A percentile compares a stretch with the other conserved stretches of the same genome.
phyloP scores from a whole-genome alignment of 768 basidiomycete genomes.

The Amanita rimosa region DNA sequence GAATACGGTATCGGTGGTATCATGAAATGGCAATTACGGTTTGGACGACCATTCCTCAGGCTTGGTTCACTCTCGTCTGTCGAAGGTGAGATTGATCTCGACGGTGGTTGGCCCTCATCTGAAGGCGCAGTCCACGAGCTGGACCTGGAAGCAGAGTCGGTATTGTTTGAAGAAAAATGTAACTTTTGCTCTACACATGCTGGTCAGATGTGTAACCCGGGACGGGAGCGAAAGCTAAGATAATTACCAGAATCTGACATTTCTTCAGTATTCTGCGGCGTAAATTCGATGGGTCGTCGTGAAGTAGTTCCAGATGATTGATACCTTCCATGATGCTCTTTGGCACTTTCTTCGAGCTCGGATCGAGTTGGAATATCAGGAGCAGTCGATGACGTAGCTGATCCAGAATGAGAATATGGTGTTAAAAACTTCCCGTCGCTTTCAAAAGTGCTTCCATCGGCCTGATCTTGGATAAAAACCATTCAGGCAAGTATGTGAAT shows the following conservation, averaged over 20 bases:
- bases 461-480: background rate
- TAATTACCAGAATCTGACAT: background rate
- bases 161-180: background rate
- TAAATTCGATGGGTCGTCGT: background rate
- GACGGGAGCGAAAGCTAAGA: background rate
- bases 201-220: background rate
- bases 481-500: background rate
- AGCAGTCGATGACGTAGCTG: background rate
- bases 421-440: background rate
- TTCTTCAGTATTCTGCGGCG: background rate
- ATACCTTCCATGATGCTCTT: slow-evolving; percentile 14
- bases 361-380: slow-evolving; percentile 8
- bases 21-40: background rate
- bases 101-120: slow-evolving; percentile 18
- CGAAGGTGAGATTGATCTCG: slow-evolving; percentile 18
- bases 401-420: background rate
- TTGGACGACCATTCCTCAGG: background rate
- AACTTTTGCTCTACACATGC: background rate
- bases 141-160: background rate
- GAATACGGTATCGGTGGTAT: background rate
- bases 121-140: slow-evolving; percentile 6
- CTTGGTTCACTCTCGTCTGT: slow-evolving; percentile 9
- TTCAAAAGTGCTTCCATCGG: background rate
- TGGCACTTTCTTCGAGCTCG: slow-evolving; percentile 8
- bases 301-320: background rate